Conservation (phyloP, 2,329 filamentous ascomycete genomes). For the Aureobasidium subglaciale region DNA sequence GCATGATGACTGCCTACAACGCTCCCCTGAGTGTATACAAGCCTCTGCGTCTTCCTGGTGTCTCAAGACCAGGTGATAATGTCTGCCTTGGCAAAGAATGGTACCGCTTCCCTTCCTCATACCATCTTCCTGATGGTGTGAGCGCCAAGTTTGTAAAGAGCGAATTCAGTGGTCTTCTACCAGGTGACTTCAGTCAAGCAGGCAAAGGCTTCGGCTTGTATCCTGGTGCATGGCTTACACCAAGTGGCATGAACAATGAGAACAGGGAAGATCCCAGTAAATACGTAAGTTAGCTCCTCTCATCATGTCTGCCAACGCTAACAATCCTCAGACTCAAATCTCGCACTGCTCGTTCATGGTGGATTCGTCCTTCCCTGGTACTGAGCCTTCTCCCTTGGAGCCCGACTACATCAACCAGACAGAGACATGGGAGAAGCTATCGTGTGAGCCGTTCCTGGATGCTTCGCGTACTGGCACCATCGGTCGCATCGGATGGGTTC, state of each 20-base stretch:
- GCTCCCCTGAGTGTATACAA: constrained; percentile 69
- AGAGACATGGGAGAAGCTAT: constrained; percentile 68
- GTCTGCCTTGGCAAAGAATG: constrained; percentile 95
- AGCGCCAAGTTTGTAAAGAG: constrained; percentile 84
- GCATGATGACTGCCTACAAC: constrained; percentile 72
- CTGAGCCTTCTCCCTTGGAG: constrained; percentile 58
- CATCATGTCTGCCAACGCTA: not conserved
- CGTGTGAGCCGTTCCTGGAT: constrained; percentile 76
- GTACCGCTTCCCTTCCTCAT: constrained; percentile 95
- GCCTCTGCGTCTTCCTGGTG: constrained; percentile 52
- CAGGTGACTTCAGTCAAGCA: constrained; percentile 80
- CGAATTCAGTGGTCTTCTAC: constrained; percentile 80
- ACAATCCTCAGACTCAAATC: constrained; percentile 51
- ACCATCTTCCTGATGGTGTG: constrained; percentile 77
- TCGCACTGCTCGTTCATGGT: constrained; percentile 74
- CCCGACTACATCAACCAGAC: constrained; percentile 71
- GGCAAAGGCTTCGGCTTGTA: constrained; percentile 62
- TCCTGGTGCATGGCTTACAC: constrained; percentile 75
- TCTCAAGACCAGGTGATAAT: constrained; percentile 56
- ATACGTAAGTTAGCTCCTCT: constrained; percentile 53
- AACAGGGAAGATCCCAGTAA: constrained; percentile 83
- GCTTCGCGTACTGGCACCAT: constrained; percentile 64
- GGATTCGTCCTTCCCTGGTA: constrained; percentile 70
- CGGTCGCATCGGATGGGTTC: constrained; percentile 75
- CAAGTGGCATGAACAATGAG: constrained; percentile 81